Evolutionary conservation across 257 asterid genomes (phyloP), one percentile per base, ranked within the genome.

Genomic region (Solanum etuberosum): DNA sequence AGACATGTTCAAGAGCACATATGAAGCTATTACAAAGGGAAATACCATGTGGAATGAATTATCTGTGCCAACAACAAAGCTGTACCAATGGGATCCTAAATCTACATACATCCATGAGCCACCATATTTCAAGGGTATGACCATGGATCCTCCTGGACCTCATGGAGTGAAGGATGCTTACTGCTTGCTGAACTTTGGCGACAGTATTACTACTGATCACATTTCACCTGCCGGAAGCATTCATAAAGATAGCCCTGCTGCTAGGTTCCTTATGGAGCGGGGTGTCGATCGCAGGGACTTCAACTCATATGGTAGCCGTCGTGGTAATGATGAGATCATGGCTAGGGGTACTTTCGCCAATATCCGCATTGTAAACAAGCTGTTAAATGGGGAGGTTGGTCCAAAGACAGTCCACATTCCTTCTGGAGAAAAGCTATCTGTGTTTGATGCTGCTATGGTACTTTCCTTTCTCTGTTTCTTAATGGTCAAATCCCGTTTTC

Each of bases 301-400:
- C 91, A 96, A 96, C 88, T 95, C 98, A 86, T 96, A 94, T 88
- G 99, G 99, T 31, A 96, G 99, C 89, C 97, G 99, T 15, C 96
- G 99, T 89, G 99, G 99, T 65, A 96, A 96, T 78, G 99, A 96
- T 91, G 98, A 96, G 89, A 94, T 95, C 85, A 96, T 96, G 98
- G 99, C 98, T 0, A 90, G 98, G 90, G 99, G 99, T 63, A 96
- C 99, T 74, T 96, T 96, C 88, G 99, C 98, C 74, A 96, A 96
- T 90, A 96, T 95, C 87, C 98, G 99, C 40, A 86, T 96, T 61
- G 97, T 95, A 35, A 96, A 96, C 93, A 96, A 95, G 91, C 93
- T 96, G 89, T 89, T 96, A 93, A 96, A 94, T 42, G 98, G 98
- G 67, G 97, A 94, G 89, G 99, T 94, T 85, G 99, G 99, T 90